These are phyloP conservation scores for Endocladia muricata DNA, from an alignment of 31 red algal genomes.

Conservation along the genomic window DNA sequence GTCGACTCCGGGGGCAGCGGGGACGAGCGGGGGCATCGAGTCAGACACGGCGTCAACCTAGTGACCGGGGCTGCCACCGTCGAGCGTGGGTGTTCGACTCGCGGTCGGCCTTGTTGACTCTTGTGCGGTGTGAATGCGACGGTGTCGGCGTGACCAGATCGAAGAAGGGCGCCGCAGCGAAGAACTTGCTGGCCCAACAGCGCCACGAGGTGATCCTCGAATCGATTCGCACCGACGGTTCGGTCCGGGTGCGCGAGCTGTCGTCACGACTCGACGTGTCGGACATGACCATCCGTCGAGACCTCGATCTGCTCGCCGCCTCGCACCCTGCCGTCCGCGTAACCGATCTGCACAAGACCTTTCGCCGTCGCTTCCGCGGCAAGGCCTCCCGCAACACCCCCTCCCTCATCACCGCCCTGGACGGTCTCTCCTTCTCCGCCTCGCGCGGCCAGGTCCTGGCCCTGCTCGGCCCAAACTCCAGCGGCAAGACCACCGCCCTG, in stretches of 20 bases:
- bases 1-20: too few relatives aligned
- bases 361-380: conserved; percentile 39
- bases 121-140: too few relatives aligned
- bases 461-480: conserved; percentile 92
- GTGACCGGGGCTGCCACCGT: too few relatives aligned
- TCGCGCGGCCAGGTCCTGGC: conserved; percentile 63
- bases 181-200: too few relatives aligned
- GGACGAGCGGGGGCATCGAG: too few relatives aligned
- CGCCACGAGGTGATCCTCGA: too few relatives aligned
- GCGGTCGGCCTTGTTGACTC: too few relatives aligned
- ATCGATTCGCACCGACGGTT: neutral
- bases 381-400: conserved; percentile 25
- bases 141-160: too few relatives aligned
- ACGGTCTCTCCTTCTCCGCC: conserved; percentile 69
- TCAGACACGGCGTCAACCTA: too few relatives aligned
- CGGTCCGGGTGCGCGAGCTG: neutral
- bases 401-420: conserved; percentile 56
- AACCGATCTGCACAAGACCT: conserved; percentile 51
- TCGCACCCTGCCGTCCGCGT: conserved; percentile 57
- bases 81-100: too few relatives aligned
- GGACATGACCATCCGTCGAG: neutral
- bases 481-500: conserved; percentile 94
- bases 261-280: too few relatives aligned
- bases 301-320: conserved; percentile 2
- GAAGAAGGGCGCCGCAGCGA: too few relatives aligned